A percentile compares a stretch with the other conserved stretches of the same genome.
phyloP scores from a whole-genome alignment of 2,329 filamentous ascomycete genomes.

The Ophiocordyceps australis region DNA sequence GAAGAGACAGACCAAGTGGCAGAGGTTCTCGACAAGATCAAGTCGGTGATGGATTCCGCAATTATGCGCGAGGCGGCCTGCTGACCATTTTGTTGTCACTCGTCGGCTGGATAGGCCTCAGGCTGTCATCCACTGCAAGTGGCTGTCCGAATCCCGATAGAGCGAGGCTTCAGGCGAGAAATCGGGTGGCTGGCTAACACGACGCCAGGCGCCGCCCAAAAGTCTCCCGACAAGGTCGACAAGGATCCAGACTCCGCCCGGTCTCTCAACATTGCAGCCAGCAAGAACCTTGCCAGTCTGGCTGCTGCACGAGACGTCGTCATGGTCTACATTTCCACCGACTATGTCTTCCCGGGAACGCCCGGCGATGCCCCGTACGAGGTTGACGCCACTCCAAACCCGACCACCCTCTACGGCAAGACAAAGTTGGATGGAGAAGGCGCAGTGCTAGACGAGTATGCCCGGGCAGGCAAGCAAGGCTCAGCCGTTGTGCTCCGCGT shows the following conservation, averaged over 20 bases:
- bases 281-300: constrained; percentile 44
- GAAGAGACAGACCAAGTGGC: constrained; percentile 25
- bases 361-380: constrained; percentile 75
- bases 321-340: constrained; percentile 65
- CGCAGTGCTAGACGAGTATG: constrained; percentile 47
- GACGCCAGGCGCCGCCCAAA: constrained; percentile 58
- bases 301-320: constrained; percentile 43
- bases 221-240: constrained; percentile 74
- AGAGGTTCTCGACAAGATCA: constrained; percentile 29
- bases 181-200: constrained; percentile 1
- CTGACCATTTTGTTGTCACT: no score
- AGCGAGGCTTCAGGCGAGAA: not conserved
- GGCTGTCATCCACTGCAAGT: constrained; percentile 65
- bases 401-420: constrained; percentile 59
- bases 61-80: not conserved
- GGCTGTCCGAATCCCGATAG: no score
- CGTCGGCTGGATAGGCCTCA: constrained; percentile 41
- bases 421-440: constrained; percentile 41
- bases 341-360: constrained; percentile 60
- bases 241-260: constrained; percentile 58
- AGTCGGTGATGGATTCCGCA: constrained; percentile 23
- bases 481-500: constrained; percentile 58
- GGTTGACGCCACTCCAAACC: constrained; percentile 39
- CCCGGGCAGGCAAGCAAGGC: constrained; percentile 26
- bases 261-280: constrained; percentile 57